Conservation (phyloP, 768 basidiomycete genomes). For the Boletus patriciae region DNA sequence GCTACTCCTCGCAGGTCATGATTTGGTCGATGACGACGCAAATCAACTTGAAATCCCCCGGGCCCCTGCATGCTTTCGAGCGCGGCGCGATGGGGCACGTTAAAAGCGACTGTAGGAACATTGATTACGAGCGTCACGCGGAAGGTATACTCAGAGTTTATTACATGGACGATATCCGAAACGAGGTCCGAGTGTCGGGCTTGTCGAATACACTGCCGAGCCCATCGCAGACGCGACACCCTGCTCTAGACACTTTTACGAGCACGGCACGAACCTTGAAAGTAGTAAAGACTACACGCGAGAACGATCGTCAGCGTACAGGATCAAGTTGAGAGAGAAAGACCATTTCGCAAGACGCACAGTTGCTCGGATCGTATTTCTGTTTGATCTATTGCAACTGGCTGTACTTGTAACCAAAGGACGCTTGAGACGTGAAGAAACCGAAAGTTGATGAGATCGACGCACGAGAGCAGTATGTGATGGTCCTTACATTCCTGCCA, state of each 20-base stretch:
- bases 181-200: background rate
- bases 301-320: background rate
- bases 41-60: no score
- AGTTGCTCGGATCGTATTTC: slow-evolving; percentile 15
- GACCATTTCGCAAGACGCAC: slow-evolving; percentile 1
- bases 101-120: no score
- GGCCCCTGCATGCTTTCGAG: no score
- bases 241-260: background rate
- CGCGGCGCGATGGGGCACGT: no score
- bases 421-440: background rate
- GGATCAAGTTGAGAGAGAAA: background rate
- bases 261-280: slow-evolving; percentile 2
- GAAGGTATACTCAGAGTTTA: no score
- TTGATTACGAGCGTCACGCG: no score
- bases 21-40: no score
- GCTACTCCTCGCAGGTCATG: no score
- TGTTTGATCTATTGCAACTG: slow-evolving; percentile 11
- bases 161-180: background rate
- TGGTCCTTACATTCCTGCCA: slow-evolving; percentile 12
- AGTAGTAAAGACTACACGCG: slow-evolving; percentile 14
- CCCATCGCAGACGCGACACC: slow-evolving; percentile 7
- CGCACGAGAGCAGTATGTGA: background rate
- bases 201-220: background rate
- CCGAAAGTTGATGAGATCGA: background rate
- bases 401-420: slow-evolving; percentile 22